phyloP scores from a whole-genome alignment of 164 flowering plant species.

The Litsea cubeba region DNA sequence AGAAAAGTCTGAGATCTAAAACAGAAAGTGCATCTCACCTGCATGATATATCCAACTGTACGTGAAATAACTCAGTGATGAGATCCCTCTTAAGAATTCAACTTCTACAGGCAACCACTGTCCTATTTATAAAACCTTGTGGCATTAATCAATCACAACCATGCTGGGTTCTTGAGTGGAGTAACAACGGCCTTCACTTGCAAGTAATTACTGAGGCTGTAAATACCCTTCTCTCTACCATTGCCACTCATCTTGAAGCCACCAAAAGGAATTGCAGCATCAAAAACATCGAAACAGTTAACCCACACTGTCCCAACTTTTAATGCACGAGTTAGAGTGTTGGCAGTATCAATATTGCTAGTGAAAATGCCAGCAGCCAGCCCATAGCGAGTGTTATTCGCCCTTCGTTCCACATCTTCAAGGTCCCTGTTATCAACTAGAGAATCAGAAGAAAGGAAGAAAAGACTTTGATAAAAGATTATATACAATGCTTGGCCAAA shows the following conservation, averaged over 20 bases:
- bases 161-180: conserved; percentile 74
- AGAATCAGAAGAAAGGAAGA: neutral
- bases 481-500: neutral
- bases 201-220: conserved; percentile 76
- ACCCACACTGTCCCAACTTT: conserved; percentile 89
- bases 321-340: conserved; percentile 67
- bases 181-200: conserved; percentile 93
- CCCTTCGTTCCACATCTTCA: conserved; percentile 67
- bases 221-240: conserved; percentile 84
- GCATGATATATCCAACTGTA: neutral
- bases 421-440: conserved; percentile 43
- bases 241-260: conserved; percentile 95
- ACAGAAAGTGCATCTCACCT: neutral
- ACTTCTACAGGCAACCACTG: neutral
- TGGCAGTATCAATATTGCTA: conserved; percentile 60
- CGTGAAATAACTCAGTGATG: neutral
- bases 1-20: no score
- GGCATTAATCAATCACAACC: conserved; percentile 40
- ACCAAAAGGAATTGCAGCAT: conserved; percentile 93
- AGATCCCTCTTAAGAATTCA: neutral
- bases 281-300: conserved; percentile 84
- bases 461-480: neutral
- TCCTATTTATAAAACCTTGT: no score
- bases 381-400: conserved; percentile 64
- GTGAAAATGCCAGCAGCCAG: conserved; percentile 94